Evolutionary conservation across 2,329 filamentous ascomycete genomes (phyloP).

Genomic region (Fusarium transvaalense): DNA sequence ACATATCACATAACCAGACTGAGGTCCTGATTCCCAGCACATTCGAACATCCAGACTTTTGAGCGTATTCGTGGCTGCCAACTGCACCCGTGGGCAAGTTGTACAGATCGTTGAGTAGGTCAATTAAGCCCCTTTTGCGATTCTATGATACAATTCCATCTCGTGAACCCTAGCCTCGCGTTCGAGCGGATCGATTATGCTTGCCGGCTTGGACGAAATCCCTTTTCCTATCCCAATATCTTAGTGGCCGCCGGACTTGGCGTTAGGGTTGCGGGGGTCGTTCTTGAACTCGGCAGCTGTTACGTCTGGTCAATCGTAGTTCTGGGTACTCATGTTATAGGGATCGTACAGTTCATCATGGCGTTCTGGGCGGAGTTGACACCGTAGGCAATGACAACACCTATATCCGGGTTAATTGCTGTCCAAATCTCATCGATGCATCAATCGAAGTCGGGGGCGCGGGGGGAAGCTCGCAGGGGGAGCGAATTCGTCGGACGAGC

Average conservation of each 20-base stretch:
- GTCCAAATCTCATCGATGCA: conserved; percentile 31
- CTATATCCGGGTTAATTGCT: conserved; percentile 61
- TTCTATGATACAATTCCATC: conserved; percentile 60
- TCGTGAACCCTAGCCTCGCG: conserved; percentile 41
- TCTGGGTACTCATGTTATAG: conserved; percentile 8
- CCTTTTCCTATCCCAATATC: conserved; percentile 35
- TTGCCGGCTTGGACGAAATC: conserved; percentile 42
- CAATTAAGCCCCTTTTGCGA: conserved; percentile 53
- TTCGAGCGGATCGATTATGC: conserved; percentile 48
- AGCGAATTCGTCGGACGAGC: conserved; percentile 24
- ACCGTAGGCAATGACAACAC: conserved; percentile 88
- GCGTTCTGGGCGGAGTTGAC: conserved; percentile 85
- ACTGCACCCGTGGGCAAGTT: conserved; percentile 6
- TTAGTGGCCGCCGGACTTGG: conserved; percentile 64
- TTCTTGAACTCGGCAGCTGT: conserved; percentile 95
- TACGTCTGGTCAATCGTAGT: conserved; percentile 46
- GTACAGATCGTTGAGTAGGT: conserved; percentile 47
- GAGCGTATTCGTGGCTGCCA: conserved; percentile 2
- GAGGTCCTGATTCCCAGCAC: not conserved
- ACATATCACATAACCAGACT: conserved; percentile 14
- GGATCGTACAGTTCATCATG: conserved; percentile 77
- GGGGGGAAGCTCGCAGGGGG: conserved; percentile 17
- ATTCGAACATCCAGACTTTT: conserved; percentile 16
- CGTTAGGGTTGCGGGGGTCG: conserved; percentile 88
- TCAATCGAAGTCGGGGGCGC: conserved; percentile 40